Conservation (phyloP, 2,329 filamentous ascomycete species). For the Ophiobolus disseminans region DNA sequence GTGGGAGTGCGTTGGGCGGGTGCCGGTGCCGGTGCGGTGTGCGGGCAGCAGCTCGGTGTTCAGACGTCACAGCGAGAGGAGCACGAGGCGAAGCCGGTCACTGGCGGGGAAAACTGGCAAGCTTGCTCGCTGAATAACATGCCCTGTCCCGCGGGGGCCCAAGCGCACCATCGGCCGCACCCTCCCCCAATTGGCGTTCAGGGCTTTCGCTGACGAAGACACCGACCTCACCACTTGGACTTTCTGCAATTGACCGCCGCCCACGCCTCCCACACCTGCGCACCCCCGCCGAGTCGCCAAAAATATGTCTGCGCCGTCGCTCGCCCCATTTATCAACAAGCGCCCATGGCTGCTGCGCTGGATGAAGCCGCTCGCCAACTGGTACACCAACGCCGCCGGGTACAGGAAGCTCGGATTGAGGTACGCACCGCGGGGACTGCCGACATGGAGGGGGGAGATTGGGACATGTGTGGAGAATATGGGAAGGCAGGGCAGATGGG, state of each 20-base stretch:
- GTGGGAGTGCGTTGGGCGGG: constrained; percentile 5
- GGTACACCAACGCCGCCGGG: constrained; percentile 88
- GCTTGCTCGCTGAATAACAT: not conserved
- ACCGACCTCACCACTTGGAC: constrained; percentile 22
- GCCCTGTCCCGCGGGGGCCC: not conserved
- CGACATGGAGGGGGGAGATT: not conserved
- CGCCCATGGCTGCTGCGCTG: constrained; percentile 84
- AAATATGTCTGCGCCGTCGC: constrained; percentile 73
- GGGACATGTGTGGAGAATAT: constrained; percentile 3
- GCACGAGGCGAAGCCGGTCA: not conserved
- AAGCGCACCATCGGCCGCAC: constrained; percentile 18
- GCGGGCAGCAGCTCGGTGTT: constrained; percentile 10
- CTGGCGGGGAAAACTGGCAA: not conserved
- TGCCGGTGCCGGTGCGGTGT: constrained; percentile 3
- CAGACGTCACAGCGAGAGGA: constrained; percentile 21
- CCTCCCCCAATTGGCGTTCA: constrained; percentile 18
- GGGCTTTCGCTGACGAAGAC: constrained; percentile 26
- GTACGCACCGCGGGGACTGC: constrained; percentile 60
- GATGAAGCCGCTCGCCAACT: constrained; percentile 82
- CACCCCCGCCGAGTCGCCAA: constrained; percentile 28
- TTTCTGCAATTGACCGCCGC: constrained; percentile 36
- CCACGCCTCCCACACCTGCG: constrained; percentile 29
- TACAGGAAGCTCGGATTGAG: constrained; percentile 92
- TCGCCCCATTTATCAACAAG: constrained; percentile 79
- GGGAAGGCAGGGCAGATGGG: constrained; percentile 32